A percentile compares a stretch with the other conserved stretches of the same genome.
phyloP scores from a whole-genome alignment of 768 basidiomycete genomes.

The Amanita thiersii region DNA sequence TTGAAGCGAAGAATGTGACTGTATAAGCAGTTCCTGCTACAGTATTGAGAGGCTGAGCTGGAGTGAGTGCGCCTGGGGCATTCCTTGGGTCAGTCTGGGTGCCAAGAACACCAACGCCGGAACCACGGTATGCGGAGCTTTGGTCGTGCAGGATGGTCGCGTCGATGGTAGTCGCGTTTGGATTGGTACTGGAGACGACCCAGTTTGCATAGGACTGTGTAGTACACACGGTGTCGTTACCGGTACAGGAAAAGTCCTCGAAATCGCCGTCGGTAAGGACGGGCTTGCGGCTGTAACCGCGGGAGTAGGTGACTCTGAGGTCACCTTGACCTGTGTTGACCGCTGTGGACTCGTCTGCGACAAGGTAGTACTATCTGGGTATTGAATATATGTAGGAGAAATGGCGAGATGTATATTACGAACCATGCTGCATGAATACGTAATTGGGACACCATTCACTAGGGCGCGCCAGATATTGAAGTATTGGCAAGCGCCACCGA shows the following conservation, averaged over 20 bases:
- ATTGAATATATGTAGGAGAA: background rate
- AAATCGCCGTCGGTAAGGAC: conserved; percentile 33
- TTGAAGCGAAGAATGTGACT: conserved; percentile 36
- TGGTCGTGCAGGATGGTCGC: conserved; percentile 35
- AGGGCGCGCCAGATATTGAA: conserved; percentile 49
- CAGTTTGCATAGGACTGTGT: conserved; percentile 29
- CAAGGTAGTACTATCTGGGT: conserved; percentile 30
- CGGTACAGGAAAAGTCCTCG: conserved; percentile 29
- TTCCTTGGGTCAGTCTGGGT: conserved; percentile 28
- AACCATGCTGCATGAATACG: conserved; percentile 43
- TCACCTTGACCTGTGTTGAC: conserved; percentile 38
- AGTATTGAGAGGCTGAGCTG: conserved; percentile 22
- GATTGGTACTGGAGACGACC: conserved; percentile 27
- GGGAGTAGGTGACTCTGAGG: conserved; percentile 36
- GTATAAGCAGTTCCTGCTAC: conserved; percentile 27
- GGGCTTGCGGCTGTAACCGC: conserved; percentile 35
- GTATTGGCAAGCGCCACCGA: conserved; percentile 38
- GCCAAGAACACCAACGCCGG: conserved; percentile 31
- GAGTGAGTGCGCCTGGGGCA: conserved; percentile 28
- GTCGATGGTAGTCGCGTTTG: conserved; percentile 25
- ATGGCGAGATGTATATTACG: conserved; percentile 8
- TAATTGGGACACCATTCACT: conserved; percentile 35
- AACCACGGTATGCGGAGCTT: conserved; percentile 30
- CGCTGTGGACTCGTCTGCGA: conserved; percentile 34
- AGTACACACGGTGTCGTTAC: conserved; percentile 30